Conservation (phyloP, 305 asterid genomes). For the Rubia peregrina region DNA sequence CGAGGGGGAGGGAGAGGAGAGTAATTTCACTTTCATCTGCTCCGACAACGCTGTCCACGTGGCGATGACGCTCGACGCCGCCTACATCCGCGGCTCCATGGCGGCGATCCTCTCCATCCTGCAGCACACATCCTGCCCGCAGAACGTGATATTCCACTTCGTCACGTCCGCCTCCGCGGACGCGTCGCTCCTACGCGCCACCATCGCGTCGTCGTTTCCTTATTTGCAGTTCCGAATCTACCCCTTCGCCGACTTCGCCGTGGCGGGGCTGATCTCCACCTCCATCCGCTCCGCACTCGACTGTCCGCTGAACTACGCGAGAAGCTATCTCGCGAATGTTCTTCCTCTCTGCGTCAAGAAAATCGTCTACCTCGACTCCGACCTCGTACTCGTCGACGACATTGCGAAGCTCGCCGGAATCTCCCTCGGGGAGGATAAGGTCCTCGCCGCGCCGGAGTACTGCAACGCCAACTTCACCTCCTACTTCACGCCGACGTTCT, state of each 20-base stretch:
- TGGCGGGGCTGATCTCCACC: slow-evolving; percentile 72
- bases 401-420: slow-evolving; percentile 53
- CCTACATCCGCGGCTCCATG: slow-evolving; percentile 86
- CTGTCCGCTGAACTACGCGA: slow-evolving; percentile 83
- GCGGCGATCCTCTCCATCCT: slow-evolving; percentile 78
- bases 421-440: slow-evolving; percentile 33
- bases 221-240: slow-evolving; percentile 59
- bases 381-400: slow-evolving; percentile 76
- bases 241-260: slow-evolving; percentile 43
- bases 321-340: slow-evolving; percentile 67
- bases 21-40: slow-evolving; percentile 25
- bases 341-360: slow-evolving; percentile 64
- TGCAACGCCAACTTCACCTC: slow-evolving; percentile 87
- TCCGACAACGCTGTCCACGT: slow-evolving; percentile 52
- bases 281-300: slow-evolving; percentile 92
- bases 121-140: slow-evolving; percentile 83
- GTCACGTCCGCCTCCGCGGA: slow-evolving; percentile 58
- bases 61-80: slow-evolving; percentile 81
- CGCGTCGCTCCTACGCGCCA: slow-evolving; percentile 37
- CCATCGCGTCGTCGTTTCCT: slow-evolving; percentile 60
- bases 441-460: slow-evolving; percentile 88
- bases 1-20: background rate
- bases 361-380: slow-evolving; percentile 79
- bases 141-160: slow-evolving; percentile 60
- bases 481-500: slow-evolving; percentile 76